Base-by-base conservation (phyloP, 192 early-diverging fungal genomes). In the Coemansia brasiliensis region DNA sequence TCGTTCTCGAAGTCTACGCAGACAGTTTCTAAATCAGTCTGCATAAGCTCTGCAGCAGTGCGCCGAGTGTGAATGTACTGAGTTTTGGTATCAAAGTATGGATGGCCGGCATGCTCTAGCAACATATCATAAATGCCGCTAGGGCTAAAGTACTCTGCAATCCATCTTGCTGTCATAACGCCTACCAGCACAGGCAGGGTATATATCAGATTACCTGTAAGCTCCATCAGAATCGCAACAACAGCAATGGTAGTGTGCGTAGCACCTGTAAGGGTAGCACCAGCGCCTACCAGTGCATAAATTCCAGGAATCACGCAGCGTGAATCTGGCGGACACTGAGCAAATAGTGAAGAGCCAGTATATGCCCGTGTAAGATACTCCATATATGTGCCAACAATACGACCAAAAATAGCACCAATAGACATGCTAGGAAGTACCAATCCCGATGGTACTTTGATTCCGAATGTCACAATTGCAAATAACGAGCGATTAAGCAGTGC, bases 141-240 rank as follows among this genome's bases (percentile, higher is more conserved):
- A 17, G 72, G 69, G 44, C 79, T 82, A 40, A 88, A 76, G 9
- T 83, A 85, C 73, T 92, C 89, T 20, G 86, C 85, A 45, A 87
- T 82, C 89, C 88, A 92, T 62, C 90, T 90, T 5, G 83, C 72
- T 22, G 73, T 74, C 80, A 76, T 83, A 16, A 91, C 63, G 26
- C 61, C 63, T 26, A 84, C 55, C 55, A 84, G 83, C 12, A 81
- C 82, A 3, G 88, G 88, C 5, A 88, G 59, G 41, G 86, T 84
- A 63, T 91, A 90, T 22, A 83, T 84, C 24, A 91, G 74, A 10
- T 85, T 86, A 2, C 90, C 90, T 15, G 90, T 91, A 17, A 91
- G 83, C 74, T 91, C 90, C 72, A 91, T 90, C 76, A 91, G 83
- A 52, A 91, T 83, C 18, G 90, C 88, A 3, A 87, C 73, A 1